phyloP scores from a whole-genome alignment of 1,284 basidiomycete species.

The Ganoderma resinaceum region DNA sequence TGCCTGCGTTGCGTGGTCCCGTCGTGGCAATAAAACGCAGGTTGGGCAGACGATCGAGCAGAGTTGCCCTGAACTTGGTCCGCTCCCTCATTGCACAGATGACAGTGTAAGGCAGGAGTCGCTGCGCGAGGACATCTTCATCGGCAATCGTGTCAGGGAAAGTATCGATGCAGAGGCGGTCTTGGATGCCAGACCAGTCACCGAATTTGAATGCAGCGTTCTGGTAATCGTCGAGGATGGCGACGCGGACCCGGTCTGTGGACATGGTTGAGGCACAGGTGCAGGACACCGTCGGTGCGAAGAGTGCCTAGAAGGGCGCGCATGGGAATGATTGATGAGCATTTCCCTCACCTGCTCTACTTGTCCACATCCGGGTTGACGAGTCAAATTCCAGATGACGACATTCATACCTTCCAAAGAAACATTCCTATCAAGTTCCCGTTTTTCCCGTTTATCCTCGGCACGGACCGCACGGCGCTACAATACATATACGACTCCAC shows the following conservation, averaged over 20 bases:
- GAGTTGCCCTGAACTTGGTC: constrained; percentile 58
- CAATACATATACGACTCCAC: not conserved
- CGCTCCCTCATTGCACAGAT: constrained; percentile 75
- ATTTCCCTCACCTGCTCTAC: constrained; percentile 16
- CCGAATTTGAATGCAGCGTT: constrained; percentile 54
- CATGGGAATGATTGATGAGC: constrained; percentile 11
- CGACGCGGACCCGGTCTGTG: constrained; percentile 43
- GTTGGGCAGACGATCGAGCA: constrained; percentile 63
- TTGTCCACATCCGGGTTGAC: constrained; percentile 13
- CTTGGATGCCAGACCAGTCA: constrained; percentile 56
- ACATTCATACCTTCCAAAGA: constrained; percentile 14
- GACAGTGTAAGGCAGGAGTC: constrained; percentile 60
- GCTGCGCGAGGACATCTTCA: constrained; percentile 55
- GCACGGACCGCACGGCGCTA: not conserved
- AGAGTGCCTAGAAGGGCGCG: not conserved
- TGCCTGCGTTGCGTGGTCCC: constrained; percentile 56
- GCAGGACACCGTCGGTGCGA: not conserved
- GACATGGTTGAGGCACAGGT: constrained; percentile 21
- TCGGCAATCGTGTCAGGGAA: constrained; percentile 59
- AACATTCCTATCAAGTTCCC: not conserved
- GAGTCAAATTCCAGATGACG: constrained; percentile 20
- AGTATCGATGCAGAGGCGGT: constrained; percentile 50
- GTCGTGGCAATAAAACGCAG: constrained; percentile 67
- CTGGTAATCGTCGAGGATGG: constrained; percentile 73
- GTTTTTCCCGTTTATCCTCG: not conserved